phyloP scores from a whole-genome alignment of 148 eudicot species.

The Salicornia ramosissima region DNA sequence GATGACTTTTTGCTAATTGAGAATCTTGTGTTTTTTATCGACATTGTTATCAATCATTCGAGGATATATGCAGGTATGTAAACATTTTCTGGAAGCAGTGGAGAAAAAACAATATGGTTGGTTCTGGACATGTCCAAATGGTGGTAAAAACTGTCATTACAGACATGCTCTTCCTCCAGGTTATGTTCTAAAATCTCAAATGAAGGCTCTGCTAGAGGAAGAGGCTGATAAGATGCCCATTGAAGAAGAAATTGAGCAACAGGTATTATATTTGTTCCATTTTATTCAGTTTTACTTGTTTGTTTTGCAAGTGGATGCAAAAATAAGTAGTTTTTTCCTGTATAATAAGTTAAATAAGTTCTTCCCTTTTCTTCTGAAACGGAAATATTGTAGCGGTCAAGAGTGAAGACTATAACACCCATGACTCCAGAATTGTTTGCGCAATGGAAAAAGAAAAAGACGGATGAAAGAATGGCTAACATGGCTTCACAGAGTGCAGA shows the following conservation, averaged over 20 bases:
- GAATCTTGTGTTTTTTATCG: background rate
- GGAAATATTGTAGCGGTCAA: slow-evolving; percentile 49
- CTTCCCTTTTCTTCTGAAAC: background rate
- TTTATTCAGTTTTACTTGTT: background rate
- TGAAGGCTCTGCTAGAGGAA: slow-evolving; percentile 94
- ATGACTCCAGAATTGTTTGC: slow-evolving; percentile 63
- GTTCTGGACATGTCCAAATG: slow-evolving; percentile 98
- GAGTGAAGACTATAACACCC: slow-evolving; percentile 58
- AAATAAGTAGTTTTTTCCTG: background rate
- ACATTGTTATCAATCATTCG: background rate
- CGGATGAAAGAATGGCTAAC: slow-evolving; percentile 53
- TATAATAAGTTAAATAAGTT: slow-evolving; percentile 15
- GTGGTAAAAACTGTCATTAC: slow-evolving; percentile 82
- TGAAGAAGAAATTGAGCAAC: slow-evolving; percentile 86
- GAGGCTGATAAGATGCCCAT: slow-evolving; percentile 66
- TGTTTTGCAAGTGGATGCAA: background rate
- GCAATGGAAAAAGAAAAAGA: slow-evolving; percentile 76
- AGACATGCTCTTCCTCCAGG: slow-evolving; percentile 98
- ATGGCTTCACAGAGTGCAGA: slow-evolving; percentile 72
- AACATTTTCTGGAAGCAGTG: slow-evolving; percentile 89
- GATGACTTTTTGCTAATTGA: background rate
- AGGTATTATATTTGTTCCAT: slow-evolving; percentile 39
- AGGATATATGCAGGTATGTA: slow-evolving; percentile 59
- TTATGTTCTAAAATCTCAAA: slow-evolving; percentile 85
- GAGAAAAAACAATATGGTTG: slow-evolving; percentile 97